Base-by-base conservation (phyloP, 495 filamentous ascomycete species). In the Podospora australis region DNA sequence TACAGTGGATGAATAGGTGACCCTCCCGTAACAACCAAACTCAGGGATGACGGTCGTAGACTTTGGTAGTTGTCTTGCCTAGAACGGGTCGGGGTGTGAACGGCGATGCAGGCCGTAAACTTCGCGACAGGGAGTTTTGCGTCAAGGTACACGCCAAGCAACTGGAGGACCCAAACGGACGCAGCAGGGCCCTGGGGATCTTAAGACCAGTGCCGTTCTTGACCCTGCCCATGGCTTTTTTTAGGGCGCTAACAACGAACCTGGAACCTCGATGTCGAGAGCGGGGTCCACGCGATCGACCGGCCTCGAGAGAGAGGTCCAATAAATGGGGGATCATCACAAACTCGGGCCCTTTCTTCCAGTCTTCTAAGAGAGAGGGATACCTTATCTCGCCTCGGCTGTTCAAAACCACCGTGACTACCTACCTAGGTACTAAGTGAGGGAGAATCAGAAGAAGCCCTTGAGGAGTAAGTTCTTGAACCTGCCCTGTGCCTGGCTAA, bases 161-260 rank as follows among this genome's bases (percentile, higher is more conserved):
- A n/a, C 11, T n/a, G n/a, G n/a, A 6, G 13, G 50, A 36, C 48
- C 38, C 32, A 39, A 42, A 40, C 5, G 34, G 39, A 52, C 41
- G 51, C 54, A 49, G 40, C 22, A 36, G 34, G 39, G 22, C 45
- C 52, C 52, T n/a, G n/a, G n/a, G n/a, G n/a, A n/a, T n/a, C n/a
- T n/a, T n/a, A n/a, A 51, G 43, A 20, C 32, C 43, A 49, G 49
- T 50, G 49, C 39, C 32, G 36, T 17, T 44, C 42, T 20, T 13
- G 30, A 44, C 39, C 35, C 26, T 41, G 39, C 32, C 34, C 49
- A 13, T 16, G n/a, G 22, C 34, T 47, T 51, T 53, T 55, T 57
- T 52, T 53, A 46, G 44, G 53, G 50, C 41, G 38, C 32, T 40
- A 48, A 26, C 48, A 23, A 56, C 30, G 14, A 45, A 13, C 25